phyloP scores from a whole-genome alignment of 23 red algal genomes.

The Gracilaria vermiculophylla region DNA sequence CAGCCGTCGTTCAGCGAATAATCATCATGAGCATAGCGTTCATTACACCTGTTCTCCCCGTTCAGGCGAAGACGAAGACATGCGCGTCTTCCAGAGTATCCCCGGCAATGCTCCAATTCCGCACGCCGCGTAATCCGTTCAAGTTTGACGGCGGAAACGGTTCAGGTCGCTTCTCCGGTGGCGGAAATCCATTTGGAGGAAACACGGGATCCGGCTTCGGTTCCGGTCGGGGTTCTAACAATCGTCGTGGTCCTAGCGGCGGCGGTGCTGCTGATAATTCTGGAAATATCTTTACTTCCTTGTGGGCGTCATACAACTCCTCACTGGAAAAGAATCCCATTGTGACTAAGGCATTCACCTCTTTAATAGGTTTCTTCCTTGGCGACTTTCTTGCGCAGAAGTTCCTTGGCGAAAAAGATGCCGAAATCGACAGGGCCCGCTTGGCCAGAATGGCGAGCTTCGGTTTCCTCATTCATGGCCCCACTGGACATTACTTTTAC shows the following conservation, averaged over 20 bases:
- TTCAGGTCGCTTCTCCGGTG: neutral
- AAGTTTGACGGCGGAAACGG: neutral
- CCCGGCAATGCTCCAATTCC: slow-evolving; percentile 13
- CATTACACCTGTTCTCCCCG: slow-evolving; percentile 5
- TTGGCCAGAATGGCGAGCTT: slow-evolving; percentile 82
- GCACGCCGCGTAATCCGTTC: slow-evolving; percentile 14
- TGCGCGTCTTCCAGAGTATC: neutral
- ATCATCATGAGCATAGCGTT: neutral
- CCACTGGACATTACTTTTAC: slow-evolving; percentile 93
- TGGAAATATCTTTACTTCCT: slow-evolving; percentile 22
- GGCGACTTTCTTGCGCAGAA: slow-evolving; percentile 93
- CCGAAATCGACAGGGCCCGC: slow-evolving; percentile 66
- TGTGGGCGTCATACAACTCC: slow-evolving; percentile 63
- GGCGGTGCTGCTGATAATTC: slow-evolving; percentile 43
- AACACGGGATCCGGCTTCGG: slow-evolving; percentile 15
- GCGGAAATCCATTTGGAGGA: slow-evolving; percentile 3
- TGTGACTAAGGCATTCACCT: slow-evolving; percentile 90
- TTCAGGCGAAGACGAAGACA: neutral
- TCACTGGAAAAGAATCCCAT: slow-evolving; percentile 72
- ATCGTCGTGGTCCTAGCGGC: neutral
- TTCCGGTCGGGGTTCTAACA: slow-evolving; percentile 9
- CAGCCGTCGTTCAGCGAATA: no score
- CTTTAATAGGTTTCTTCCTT: slow-evolving; percentile 81
- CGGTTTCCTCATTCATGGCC: slow-evolving; percentile 94
- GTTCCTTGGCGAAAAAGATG: slow-evolving; percentile 67